Percentiles rank a stretch among this genome's conserved stretches.
Evolutionary conservation across 352 stramenopile genomes (phyloP).

Genomic region (Thalassiosira allenii): DNA sequence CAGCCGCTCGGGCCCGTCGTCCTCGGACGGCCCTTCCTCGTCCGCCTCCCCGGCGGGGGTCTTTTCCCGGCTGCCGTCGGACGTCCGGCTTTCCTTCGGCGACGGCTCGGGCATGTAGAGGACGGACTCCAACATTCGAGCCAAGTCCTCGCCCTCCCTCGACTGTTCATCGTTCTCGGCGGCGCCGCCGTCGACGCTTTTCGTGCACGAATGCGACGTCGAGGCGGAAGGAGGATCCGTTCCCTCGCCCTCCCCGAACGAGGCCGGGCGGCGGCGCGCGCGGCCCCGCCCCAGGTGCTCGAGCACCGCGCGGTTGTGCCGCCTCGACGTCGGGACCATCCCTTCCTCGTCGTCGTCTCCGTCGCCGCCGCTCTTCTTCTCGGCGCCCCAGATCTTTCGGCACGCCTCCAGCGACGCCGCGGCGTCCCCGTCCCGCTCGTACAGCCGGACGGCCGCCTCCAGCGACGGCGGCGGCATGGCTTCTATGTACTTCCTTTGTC

Average conservation of each 20-base stretch:
- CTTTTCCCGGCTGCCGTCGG: background rate
- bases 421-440: slow-evolving; percentile 5
- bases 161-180: background rate
- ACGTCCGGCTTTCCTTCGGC: background rate
- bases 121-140: background rate
- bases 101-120: background rate
- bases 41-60: background rate
- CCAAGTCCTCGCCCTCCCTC: background rate
- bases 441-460: slow-evolving; percentile 3
- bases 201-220: too few relatives aligned
- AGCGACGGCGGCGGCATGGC: too few relatives aligned
- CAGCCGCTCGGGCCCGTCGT: background rate
- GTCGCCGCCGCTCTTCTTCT: background rate
- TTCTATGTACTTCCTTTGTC: too few relatives aligned
- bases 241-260: background rate
- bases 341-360: background rate
- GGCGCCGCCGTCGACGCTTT: background rate
- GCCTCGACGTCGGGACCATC: slow-evolving; percentile 5
- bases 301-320: slow-evolving; percentile 38
- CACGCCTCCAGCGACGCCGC: slow-evolving; percentile 6
- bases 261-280: slow-evolving; percentile 9
- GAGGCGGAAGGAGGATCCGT: too few relatives aligned
- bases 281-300: slow-evolving; percentile 15
- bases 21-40: background rate
- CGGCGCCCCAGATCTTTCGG: background rate